Conservation (phyloP, 78 protist genomes). For the Protostelium mycophagum region DNA sequence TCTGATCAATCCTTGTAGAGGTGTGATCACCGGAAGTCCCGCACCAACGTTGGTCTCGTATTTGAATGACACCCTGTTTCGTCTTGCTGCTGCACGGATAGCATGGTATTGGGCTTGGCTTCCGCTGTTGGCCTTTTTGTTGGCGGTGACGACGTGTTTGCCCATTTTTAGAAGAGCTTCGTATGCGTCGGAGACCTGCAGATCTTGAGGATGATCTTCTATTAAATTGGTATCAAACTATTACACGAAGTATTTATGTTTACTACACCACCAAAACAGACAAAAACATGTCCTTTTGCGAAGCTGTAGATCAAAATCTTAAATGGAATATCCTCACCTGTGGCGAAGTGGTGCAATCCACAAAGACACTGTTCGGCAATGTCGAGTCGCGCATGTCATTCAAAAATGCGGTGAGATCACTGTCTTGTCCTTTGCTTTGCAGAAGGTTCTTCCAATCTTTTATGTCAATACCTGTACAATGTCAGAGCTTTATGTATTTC, state of each 20-base stretch:
- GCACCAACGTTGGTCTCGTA: slow-evolving; percentile 74
- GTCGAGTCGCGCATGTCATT: background rate
- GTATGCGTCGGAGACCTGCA: background rate
- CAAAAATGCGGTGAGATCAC: background rate
- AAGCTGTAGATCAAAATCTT: too few relatives aligned
- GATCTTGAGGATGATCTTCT: too few relatives aligned
- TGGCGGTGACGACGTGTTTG: slow-evolving; percentile 62
- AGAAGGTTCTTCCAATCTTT: background rate
- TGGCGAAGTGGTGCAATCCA: background rate
- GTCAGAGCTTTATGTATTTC: too few relatives aligned
- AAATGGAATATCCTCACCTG: background rate
- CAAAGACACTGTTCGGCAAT: background rate
- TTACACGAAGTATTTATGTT: too few relatives aligned
- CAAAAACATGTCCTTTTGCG: too few relatives aligned
- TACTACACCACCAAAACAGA: too few relatives aligned
- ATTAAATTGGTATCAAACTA: too few relatives aligned
- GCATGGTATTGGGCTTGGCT: slow-evolving; percentile 9
- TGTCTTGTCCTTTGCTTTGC: background rate
- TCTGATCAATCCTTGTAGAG: slow-evolving; percentile 22
- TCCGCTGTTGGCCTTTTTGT: slow-evolving; percentile 54
- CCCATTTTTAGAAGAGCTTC: slow-evolving; percentile 9
- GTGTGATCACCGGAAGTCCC: slow-evolving; percentile 54
- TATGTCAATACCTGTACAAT: background rate
- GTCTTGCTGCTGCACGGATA: slow-evolving; percentile 2
- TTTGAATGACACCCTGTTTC: background rate